Evolutionary conservation across 306 rosid genomes (phyloP).

Genomic region (Amphicarpaea edgeworthii): DNA sequence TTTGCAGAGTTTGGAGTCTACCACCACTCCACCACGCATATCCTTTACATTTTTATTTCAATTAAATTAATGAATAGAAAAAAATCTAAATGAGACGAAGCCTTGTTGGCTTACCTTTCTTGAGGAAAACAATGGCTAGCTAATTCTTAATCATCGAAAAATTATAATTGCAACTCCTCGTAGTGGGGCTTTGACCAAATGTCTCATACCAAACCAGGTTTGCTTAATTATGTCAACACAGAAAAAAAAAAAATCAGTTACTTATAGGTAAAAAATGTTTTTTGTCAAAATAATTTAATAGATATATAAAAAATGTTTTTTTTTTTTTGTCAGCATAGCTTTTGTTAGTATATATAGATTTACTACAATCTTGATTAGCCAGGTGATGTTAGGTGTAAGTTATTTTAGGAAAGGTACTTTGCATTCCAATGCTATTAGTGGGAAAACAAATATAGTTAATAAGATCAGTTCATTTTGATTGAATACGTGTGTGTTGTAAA

Average conservation of each 20-base stretch:
- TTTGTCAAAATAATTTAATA: background rate
- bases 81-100: slow-evolving; percentile 45
- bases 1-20: slow-evolving; percentile 38
- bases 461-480: too few relatives aligned
- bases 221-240: background rate
- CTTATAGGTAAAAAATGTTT: background rate
- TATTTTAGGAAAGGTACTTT: too few relatives aligned
- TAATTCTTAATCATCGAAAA: slow-evolving; percentile 44
- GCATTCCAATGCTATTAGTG: too few relatives aligned
- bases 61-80: slow-evolving; percentile 33
- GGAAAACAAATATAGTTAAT: too few relatives aligned
- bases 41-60: slow-evolving; percentile 21
- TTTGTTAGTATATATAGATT: too few relatives aligned
- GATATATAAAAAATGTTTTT: background rate
- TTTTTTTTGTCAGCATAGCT: background rate
- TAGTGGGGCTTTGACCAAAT: slow-evolving; percentile 60
- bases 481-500: too few relatives aligned
- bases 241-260: background rate
- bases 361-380: too few relatives aligned
- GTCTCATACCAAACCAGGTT: slow-evolving; percentile 44
- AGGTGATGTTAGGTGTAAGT: too few relatives aligned
- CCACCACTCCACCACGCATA: slow-evolving; percentile 15
- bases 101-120: slow-evolving; percentile 58
- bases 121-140: slow-evolving; percentile 59
- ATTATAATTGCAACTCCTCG: slow-evolving; percentile 44